These are phyloP conservation scores for Zoysia matrella DNA, from an alignment of 202 grass and related monocot genomes.

Conservation along the genomic window DNA sequence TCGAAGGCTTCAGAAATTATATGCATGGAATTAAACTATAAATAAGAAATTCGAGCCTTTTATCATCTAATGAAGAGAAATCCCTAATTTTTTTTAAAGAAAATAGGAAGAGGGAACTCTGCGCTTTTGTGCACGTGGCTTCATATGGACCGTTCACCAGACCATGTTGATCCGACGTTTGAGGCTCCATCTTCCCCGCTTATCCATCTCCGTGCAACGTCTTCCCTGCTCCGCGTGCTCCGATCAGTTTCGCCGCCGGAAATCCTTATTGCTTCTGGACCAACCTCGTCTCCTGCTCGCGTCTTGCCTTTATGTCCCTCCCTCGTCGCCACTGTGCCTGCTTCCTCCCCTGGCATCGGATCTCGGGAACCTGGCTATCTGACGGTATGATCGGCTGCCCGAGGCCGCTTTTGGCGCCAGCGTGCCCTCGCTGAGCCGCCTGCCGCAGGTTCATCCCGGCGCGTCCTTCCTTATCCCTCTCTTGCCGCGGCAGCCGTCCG, in stretches of 20 bases:
- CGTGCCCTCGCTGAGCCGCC: not conserved
- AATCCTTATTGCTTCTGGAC: not conserved
- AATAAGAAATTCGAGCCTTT: no score
- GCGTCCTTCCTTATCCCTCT: not conserved
- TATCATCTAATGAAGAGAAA: no score
- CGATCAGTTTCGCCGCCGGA: not conserved
- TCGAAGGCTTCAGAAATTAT: no score
- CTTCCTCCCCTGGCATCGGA: not conserved
- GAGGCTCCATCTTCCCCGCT: no score
- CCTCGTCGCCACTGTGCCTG: not conserved
- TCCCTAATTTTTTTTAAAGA: no score
- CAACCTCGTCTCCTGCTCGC: not conserved
- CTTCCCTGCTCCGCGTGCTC: no score
- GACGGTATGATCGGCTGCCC: constrained; percentile 42
- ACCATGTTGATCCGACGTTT: no score
- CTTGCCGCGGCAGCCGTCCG: not conserved
- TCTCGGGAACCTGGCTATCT: not conserved
- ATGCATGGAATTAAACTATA: no score
- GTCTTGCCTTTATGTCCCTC: not conserved
- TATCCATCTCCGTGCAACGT: no score
- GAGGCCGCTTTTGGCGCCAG: constrained; percentile 41
- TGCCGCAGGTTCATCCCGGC: not conserved
- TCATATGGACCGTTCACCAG: no score
- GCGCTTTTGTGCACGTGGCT: no score
- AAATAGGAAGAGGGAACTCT: no score